Evolutionary conservation across 257 asterid genomes (phyloP).

Genomic region (Vinca minor): DNA sequence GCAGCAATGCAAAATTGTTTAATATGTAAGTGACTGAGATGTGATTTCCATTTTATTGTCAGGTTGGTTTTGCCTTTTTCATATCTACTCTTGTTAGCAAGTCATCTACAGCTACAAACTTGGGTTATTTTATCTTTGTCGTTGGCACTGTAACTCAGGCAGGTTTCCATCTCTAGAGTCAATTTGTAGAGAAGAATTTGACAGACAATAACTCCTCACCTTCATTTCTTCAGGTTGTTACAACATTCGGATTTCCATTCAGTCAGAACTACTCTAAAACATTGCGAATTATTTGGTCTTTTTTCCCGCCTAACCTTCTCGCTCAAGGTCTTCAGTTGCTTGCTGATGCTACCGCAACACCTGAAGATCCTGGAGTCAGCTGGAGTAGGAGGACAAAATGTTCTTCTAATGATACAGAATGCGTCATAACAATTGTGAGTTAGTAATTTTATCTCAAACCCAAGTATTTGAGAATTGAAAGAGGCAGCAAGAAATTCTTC

Average conservation of each 20-base stretch:
- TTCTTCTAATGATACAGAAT: constrained; percentile 70
- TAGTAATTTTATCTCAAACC: background rate
- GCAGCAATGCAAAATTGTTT: background rate
- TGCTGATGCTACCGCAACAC: constrained; percentile 75
- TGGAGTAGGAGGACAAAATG: constrained; percentile 73
- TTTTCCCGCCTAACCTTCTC: constrained; percentile 90
- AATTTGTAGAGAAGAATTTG: constrained; percentile 13
- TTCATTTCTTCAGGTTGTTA: constrained; percentile 53
- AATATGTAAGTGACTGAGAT: constrained; percentile 1
- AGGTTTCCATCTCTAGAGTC: constrained; percentile 19
- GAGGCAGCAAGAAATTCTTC: background rate
- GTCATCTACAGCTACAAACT: constrained; percentile 66
- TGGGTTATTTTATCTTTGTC: constrained; percentile 62
- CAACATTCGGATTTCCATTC: constrained; percentile 85
- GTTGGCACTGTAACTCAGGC: constrained; percentile 84
- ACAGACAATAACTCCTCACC: constrained; percentile 18
- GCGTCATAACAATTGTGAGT: constrained; percentile 64
- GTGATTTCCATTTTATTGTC: constrained; percentile 15
- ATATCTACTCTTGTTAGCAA: constrained; percentile 70
- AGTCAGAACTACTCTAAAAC: constrained; percentile 30
- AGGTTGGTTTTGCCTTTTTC: constrained; percentile 80
- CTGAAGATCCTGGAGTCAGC: constrained; percentile 88
- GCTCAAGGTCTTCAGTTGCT: constrained; percentile 72
- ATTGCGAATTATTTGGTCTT: constrained; percentile 61
- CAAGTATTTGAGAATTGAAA: background rate